Evolutionary conservation across 2,329 filamentous ascomycete genomes (phyloP), one percentile per base, ranked within the genome.

Genomic region (Mycosphaerella sp.): DNA sequence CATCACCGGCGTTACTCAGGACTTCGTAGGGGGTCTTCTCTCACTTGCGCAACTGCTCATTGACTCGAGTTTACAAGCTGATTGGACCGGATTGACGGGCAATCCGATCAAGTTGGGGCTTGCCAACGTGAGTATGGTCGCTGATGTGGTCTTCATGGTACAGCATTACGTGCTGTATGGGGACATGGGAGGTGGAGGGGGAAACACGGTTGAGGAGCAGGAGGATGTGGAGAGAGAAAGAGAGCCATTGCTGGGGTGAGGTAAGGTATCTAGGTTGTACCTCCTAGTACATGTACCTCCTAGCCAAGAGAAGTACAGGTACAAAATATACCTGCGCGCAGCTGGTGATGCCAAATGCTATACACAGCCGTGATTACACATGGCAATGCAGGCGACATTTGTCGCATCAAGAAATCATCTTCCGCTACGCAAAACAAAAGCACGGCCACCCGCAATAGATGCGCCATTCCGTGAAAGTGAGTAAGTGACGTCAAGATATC

Each of bases 101-200:
- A 97, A 97, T 69, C 89, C 90, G 0, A 85, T 93, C 64, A 98
- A 97, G 74, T 82, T 97, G 55, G 82, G 84, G 4, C 78, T 97
- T 36, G 86, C 87, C 10, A 92, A 95, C 65, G 81, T 95, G 46
- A 89, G 84, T 55, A 85, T 96, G 64, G 69, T 87, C 2, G 96
- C 95, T 68, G 91, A 97, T 68, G 58, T 86, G 31, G 76, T 95
- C 45, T 97, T 97, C 68, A 85, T 96, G 47, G 66, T 80, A 4
- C 92, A 97, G 73, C 14, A 10, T n/a, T 38, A 38, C 10, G 34
- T 38, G 8, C 34, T 38, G 10, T 38, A 38, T 38, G 8, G 34
- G 10, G 34, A 38, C 10, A 9, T 29, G 5, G 26, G 26, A 29
- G 26, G 6, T 7, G 6, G 26, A 29, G 26, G 26, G 26, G 6